phyloP scores from a whole-genome alignment of 495 filamentous ascomycete genomes.

The Coniosporium apollinis region DNA sequence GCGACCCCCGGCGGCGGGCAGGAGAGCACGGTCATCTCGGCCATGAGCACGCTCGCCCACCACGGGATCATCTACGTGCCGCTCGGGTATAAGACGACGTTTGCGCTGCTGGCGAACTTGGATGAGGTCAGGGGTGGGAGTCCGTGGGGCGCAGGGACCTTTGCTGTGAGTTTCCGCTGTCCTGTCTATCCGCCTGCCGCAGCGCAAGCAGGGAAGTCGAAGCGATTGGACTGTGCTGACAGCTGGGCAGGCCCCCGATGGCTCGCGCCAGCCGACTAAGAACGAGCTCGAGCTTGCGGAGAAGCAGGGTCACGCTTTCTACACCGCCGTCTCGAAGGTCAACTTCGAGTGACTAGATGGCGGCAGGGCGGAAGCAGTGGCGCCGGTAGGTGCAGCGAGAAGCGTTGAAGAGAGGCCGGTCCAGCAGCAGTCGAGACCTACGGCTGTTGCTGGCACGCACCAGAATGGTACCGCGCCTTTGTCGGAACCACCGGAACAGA shows the following conservation, averaged over 20 bases:
- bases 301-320: constrained; percentile 76
- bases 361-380: constrained; percentile 13
- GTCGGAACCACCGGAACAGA: constrained; percentile 6
- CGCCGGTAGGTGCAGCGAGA: constrained; percentile 1
- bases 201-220: no score
- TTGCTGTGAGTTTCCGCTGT: constrained; percentile 60
- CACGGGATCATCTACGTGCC: constrained; percentile 95
- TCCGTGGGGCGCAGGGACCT: constrained; percentile 91
- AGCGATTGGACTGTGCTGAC: no score
- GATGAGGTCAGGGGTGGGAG: constrained; percentile 67
- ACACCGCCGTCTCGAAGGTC: constrained; percentile 56
- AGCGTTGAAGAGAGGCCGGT: neutral
- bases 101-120: constrained; percentile 48
- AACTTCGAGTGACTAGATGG: constrained; percentile 73
- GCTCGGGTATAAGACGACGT: constrained; percentile 75
- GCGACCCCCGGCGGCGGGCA: constrained; percentile 77
- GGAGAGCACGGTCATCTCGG: constrained; percentile 67
- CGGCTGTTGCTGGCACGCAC: constrained; percentile 4
- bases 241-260: constrained; percentile 43
- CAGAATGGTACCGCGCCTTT: no score
- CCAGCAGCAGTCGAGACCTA: constrained; percentile 5
- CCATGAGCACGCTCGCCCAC: constrained; percentile 78
- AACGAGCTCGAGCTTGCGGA: constrained; percentile 64
- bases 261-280: constrained; percentile 59
- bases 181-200: neutral